Conservation (phyloP, 1,139 yeast species). For the Fermentozyma sake region DNA sequence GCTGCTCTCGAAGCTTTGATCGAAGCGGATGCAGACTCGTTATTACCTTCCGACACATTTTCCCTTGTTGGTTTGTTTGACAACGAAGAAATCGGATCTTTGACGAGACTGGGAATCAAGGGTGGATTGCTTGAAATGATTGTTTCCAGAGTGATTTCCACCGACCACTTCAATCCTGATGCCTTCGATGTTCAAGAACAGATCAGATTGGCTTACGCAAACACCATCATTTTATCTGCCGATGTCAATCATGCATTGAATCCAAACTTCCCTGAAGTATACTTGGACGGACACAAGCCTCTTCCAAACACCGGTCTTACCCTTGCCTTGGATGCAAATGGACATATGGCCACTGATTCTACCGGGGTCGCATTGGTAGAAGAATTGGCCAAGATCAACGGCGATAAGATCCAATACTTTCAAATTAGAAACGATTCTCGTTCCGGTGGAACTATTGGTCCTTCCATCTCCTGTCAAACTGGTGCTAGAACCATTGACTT, state of each 20-base stretch:
- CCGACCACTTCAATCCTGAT: constrained; percentile 15
- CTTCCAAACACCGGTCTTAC: constrained; percentile 73
- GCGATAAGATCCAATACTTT: constrained; percentile 62
- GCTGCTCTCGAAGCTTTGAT: constrained; percentile 52
- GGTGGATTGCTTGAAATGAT: constrained; percentile 48
- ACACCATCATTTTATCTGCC: constrained; percentile 57
- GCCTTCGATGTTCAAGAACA: constrained; percentile 20
- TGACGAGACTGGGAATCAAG: constrained; percentile 54
- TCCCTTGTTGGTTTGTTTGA: constrained; percentile 51
- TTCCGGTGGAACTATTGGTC: constrained; percentile 82
- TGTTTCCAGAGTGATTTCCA: constrained; percentile 34
- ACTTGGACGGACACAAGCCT: constrained; percentile 72
- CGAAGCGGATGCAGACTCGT: constrained; percentile 26
- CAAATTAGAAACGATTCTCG: constrained; percentile 68
- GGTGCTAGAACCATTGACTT: constrained; percentile 76
- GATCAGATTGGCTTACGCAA: constrained; percentile 40
- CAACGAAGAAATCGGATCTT: constrained; percentile 63
- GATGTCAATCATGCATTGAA: constrained; percentile 64
- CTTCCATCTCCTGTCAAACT: constrained; percentile 56
- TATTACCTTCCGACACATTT: constrained; percentile 29
- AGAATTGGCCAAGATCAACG: constrained; percentile 58
- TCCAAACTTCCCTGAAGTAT: constrained; percentile 58
- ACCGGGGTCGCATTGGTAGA: constrained; percentile 64
- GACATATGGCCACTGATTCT: constrained; percentile 77
- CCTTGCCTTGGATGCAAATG: constrained; percentile 69